Conservation (phyloP, 805 yeast genomes). For the Teunomyces cretensis region DNA sequence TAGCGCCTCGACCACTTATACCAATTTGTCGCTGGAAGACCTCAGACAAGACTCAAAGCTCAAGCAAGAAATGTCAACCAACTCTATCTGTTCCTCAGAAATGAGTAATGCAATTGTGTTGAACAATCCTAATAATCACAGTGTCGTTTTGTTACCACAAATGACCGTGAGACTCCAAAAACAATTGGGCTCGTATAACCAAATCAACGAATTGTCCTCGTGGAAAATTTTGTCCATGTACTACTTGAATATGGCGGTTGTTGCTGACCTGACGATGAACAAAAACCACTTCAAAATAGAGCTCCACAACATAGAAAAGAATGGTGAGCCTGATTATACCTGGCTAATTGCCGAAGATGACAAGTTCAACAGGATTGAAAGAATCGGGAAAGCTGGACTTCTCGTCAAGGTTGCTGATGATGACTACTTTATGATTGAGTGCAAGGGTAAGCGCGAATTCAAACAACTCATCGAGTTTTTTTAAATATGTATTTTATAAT, state of each 20-base stretch:
- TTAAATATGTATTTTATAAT: conserved; percentile 6
- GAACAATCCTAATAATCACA: conserved; percentile 24
- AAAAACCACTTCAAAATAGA: conserved; percentile 28
- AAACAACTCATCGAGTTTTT: conserved; percentile 25
- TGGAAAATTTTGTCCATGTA: conserved; percentile 46
- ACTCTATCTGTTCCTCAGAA: conserved; percentile 20
- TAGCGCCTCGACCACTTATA: conserved; percentile 5
- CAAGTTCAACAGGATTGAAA: conserved; percentile 27
- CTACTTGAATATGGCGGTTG: conserved; percentile 26
- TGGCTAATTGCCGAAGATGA: conserved; percentile 37
- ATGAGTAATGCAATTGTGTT: conserved; percentile 19
- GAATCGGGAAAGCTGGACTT: conserved; percentile 45
- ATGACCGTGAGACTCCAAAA: conserved; percentile 40
- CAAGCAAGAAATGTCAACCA: conserved; percentile 16
- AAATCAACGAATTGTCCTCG: conserved; percentile 36
- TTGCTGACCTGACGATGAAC: conserved; percentile 25
- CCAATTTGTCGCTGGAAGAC: conserved; percentile 2
- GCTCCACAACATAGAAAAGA: conserved; percentile 17
- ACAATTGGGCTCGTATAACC: conserved; percentile 28
- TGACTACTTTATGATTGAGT: conserved; percentile 42
- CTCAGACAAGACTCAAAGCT: conserved; percentile 2
- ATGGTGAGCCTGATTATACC: conserved; percentile 14
- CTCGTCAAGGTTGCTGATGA: conserved; percentile 30
- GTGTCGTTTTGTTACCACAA: conserved; percentile 23
- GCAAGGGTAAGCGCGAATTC: conserved; percentile 43